These are phyloP conservation scores for Silene noctiflora DNA, from an alignment of 179 eudicot species.

Conservation along the genomic window DNA sequence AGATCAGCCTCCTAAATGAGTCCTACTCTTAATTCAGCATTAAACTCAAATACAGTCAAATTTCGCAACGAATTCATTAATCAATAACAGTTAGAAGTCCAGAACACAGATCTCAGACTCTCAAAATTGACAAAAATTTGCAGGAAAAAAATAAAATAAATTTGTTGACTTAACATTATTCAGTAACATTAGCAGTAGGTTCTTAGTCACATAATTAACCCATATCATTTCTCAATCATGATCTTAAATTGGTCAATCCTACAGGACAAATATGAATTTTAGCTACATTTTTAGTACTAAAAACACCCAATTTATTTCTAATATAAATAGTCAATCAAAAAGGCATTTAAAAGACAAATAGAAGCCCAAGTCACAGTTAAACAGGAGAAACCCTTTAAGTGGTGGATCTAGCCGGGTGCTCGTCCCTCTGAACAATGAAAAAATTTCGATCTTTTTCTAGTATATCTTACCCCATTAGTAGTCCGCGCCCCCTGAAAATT, in stretches of 20 bases:
- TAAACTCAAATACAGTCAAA: conserved; percentile 2
- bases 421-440: too few relatives aligned
- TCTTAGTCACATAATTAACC: background rate
- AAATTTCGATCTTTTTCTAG: too few relatives aligned
- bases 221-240: background rate
- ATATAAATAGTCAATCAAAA: background rate
- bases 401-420: too few relatives aligned
- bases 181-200: background rate
- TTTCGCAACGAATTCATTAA: background rate
- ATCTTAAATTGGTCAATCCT: conserved; percentile 4
- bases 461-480: too few relatives aligned
- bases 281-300: background rate
- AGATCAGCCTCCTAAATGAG: background rate
- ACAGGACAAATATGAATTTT: background rate
- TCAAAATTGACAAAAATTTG: conserved; percentile 17
- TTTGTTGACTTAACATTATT: too few relatives aligned
- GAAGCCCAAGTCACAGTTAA: background rate
- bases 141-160: too few relatives aligned
- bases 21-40: background rate
- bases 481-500: too few relatives aligned
- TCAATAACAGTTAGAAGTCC: too few relatives aligned
- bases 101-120: conserved; percentile 22
- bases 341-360: conserved; percentile 6
- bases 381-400: background rate
- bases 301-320: background rate